phyloP scores from a whole-genome alignment of 2,329 filamentous ascomycete species.

The Penicillium sp. region DNA sequence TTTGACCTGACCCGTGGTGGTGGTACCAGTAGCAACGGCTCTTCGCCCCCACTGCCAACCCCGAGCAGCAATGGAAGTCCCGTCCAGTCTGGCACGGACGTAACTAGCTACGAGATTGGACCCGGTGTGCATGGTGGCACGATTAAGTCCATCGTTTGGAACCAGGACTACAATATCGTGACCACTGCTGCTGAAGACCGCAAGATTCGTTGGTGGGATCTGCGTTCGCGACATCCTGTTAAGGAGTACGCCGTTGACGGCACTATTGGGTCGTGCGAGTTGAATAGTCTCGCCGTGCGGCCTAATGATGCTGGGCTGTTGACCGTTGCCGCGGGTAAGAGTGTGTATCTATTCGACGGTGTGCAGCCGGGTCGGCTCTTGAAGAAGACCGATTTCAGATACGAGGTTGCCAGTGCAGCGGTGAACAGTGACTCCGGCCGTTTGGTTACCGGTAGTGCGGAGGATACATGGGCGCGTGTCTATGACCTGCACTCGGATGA shows the following conservation, averaged over 20 bases:
- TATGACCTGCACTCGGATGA: constrained; percentile 83
- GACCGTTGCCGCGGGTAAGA: constrained; percentile 91
- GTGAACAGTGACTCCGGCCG: constrained; percentile 79
- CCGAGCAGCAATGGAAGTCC: constrained; percentile 38
- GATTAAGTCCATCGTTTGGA: constrained; percentile 98
- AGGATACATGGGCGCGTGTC: constrained; percentile 94
- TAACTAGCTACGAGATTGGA: constrained; percentile 83
- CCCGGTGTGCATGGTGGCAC: constrained; percentile 79
- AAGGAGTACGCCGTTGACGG: constrained; percentile 79
- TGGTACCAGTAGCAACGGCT: constrained; percentile 41
- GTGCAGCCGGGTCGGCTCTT: constrained; percentile 68
- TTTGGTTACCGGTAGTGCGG: constrained; percentile 86
- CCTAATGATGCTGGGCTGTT: constrained; percentile 71
- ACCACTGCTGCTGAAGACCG: constrained; percentile 91
- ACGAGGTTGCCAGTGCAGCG: constrained; percentile 88
- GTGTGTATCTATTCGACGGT: constrained; percentile 88
- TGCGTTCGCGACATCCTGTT: constrained; percentile 74
- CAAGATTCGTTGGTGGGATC: constrained; percentile 91
- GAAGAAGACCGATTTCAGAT: constrained; percentile 77
- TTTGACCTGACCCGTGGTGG: constrained; percentile 74
- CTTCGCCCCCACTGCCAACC: constrained; percentile 42
- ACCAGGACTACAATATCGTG: constrained; percentile 80
- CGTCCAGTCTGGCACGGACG: constrained; percentile 38
- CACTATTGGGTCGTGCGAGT: constrained; percentile 87
- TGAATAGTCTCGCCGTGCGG: constrained; percentile 68